Conservation (phyloP, 768 basidiomycete species). For the Trametes cingulata region DNA sequence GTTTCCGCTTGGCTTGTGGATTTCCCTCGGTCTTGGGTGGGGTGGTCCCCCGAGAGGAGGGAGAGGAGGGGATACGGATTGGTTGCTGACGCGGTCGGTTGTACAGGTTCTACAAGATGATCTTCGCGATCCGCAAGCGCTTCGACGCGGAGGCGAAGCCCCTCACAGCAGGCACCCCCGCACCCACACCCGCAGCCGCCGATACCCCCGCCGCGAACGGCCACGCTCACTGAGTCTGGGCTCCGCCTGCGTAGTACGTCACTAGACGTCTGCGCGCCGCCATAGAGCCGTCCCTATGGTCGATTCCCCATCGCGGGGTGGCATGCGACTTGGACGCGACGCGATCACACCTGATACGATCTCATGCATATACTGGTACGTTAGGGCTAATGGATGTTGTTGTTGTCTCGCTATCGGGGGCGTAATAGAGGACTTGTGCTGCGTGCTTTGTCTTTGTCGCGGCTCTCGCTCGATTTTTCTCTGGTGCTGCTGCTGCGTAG, state of each 20-base stretch:
- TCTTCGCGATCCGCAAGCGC: slow-evolving; percentile 60
- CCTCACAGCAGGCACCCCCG: slow-evolving; percentile 4
- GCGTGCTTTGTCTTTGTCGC: too few species aligned
- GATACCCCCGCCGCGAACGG: not conserved
- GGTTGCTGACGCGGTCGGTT: not conserved
- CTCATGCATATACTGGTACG: not conserved
- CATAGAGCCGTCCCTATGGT: too few species aligned
- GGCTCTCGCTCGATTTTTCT: too few species aligned
- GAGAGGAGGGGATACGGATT: not conserved
- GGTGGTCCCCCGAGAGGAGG: too few species aligned
- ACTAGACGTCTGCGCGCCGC: too few species aligned
- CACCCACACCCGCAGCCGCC: not conserved
- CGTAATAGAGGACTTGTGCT: not conserved
- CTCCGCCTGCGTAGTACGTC: too few species aligned
- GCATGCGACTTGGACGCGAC: too few species aligned
- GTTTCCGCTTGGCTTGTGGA: slow-evolving; percentile 9
- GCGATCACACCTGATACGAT: not conserved
- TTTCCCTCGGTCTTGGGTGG: not conserved
- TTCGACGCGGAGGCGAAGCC: slow-evolving; percentile 40
- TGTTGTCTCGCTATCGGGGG: not conserved
- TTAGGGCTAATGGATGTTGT: slow-evolving; percentile 7
- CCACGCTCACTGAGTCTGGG: not conserved
- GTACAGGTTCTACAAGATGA: slow-evolving; percentile 74
- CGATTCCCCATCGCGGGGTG: too few species aligned
- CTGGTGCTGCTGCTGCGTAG: too few species aligned